Evolutionary conservation across 2,329 filamentous ascomycete genomes (phyloP).

Genomic region (Keithomyces neogunnii): DNA sequence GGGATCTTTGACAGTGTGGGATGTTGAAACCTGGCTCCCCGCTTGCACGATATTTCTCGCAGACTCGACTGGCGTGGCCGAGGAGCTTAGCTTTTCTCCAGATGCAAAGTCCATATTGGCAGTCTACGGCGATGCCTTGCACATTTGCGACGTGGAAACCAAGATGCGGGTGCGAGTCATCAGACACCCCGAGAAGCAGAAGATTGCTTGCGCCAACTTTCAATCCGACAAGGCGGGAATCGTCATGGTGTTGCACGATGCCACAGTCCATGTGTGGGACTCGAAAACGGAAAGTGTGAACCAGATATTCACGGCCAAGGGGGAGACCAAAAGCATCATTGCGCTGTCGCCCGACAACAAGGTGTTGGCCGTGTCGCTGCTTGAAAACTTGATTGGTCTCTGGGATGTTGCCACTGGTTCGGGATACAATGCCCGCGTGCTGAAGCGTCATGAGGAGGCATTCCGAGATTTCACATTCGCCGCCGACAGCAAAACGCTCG

Average conservation of each 20-base stretch:
- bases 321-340: conserved; percentile 9
- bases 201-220: conserved; percentile 9
- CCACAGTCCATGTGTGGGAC: conserved; percentile 8
- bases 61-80: conserved; percentile 6
- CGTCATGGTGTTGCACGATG: conserved; percentile 7
- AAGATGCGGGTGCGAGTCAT: conserved; percentile 1
- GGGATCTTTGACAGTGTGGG: conserved; percentile 7
- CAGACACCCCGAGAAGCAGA: conserved; percentile 5
- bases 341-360: conserved; percentile 8
- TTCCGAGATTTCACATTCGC: conserved; percentile 9
- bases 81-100: conserved; percentile 8
- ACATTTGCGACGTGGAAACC: conserved; percentile 7
- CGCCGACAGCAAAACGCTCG: conserved; percentile 8
- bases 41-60: conserved; percentile 8
- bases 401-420: conserved; percentile 8
- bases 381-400: conserved; percentile 8
- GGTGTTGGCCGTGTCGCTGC: conserved; percentile 7
- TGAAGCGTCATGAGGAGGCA: conserved; percentile 7
- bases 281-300: conserved; percentile 1
- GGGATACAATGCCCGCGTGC: conserved; percentile 7
- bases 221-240: conserved; percentile 6
- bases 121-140: conserved; percentile 7
- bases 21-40: conserved; percentile 1
- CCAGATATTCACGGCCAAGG: conserved; percentile 8
- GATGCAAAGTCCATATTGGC: conserved; percentile 8